Evolutionary conservation across 345 rosid genomes (phyloP), one percentile per base, ranked within the genome.

Genomic region (Murraya koenigii): DNA sequence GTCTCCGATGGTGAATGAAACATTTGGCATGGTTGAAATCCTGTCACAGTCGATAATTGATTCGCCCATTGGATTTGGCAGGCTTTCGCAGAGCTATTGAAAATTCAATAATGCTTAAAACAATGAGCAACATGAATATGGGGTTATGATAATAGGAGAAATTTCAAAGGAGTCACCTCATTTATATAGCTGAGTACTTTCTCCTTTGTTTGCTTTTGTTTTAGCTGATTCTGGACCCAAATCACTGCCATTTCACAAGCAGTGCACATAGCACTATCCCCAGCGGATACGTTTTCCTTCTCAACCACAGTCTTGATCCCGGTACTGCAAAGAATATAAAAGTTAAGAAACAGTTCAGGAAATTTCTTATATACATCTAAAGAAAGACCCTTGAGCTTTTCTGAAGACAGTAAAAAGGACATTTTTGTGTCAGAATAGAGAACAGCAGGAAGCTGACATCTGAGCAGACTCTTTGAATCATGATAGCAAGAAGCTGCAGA

Each of bases 171-270:
- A 23, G 17, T 76, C 73, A 90, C 96, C 93, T 88, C 80, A 64
- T 80, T 80, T 30, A 89, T 86, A 75, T 92, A 92, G 78, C 71
- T 71, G 72, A 92, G 80, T 14, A 86, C 84, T 78, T 69, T 79
- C 7, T 90, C 95, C 82, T 90, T 90, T 5, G 93, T 84, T 74
- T 77, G 66, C 83, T 83, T 79, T 8, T 86, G 85, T 77, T 81
- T 89, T 26, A 92, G 91, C 66, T 90, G 90, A 87, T 80, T 94
- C 80, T 88, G 86, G 74, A 87, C 75, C 97, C 97, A 94, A 62
- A 88, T 74, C 58, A 89, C 95, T 66, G 87, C 78, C 94, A 92
- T 86, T 84, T 91, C 90, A 74, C 94, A 91, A 56, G 84, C 83
- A 78, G 75, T 69, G 83, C 95, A 91, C 25, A 85, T 28, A 66